Evolutionary conservation across 345 rosid species (phyloP).

Genomic region (Populus alba): DNA sequence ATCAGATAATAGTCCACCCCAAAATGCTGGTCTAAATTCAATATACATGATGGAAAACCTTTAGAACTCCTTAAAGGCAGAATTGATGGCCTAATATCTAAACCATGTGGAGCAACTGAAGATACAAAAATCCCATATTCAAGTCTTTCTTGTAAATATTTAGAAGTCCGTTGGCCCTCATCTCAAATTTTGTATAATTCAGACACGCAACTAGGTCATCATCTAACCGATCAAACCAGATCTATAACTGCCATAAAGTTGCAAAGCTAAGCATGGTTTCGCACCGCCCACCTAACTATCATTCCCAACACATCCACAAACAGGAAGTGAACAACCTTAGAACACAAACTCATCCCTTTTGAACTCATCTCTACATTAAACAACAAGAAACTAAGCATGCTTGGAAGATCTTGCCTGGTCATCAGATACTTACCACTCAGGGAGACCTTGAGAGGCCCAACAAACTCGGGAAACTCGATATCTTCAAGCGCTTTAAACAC

Average conservation of each 20-base stretch:
- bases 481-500: conserved; percentile 58
- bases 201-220: background rate
- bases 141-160: no score
- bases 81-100: no score
- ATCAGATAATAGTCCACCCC: no score
- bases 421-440: conserved; percentile 39
- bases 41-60: no score
- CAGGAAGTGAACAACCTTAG: background rate
- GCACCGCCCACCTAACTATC: background rate
- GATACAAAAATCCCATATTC: no score
- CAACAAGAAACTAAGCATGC: background rate
- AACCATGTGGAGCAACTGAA: no score
- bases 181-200: background rate
- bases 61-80: no score
- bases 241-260: background rate
- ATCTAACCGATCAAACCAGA: background rate
- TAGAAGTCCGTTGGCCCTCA: no score
- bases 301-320: background rate
- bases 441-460: conserved; percentile 55
- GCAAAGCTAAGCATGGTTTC: background rate
- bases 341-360: no score
- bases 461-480: conserved; percentile 58
- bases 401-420: background rate
- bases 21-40: no score
- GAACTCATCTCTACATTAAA: background rate